These are phyloP conservation scores for Rhododendron mucronatum DNA, from an alignment of 148 eudicot genomes.

Conservation along the genomic window DNA sequence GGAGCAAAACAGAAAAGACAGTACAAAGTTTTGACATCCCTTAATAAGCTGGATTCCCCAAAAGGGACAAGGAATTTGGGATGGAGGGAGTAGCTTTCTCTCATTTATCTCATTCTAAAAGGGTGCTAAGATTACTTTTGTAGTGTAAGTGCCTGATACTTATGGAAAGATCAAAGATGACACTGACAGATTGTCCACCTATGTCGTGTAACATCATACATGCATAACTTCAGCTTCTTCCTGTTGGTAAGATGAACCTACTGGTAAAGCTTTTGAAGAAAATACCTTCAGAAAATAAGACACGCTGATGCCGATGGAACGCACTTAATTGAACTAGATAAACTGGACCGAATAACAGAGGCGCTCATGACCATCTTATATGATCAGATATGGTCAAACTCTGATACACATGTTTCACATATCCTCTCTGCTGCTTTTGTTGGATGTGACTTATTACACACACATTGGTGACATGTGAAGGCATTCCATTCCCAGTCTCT, in stretches of 20 bases:
- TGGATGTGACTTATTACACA: not conserved
- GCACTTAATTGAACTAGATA: not conserved
- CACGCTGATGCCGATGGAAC: not conserved
- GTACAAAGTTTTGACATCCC: too few relatives aligned
- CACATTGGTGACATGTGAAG: not conserved
- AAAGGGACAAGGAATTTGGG: too few relatives aligned
- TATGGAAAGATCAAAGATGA: not conserved
- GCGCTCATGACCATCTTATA: not conserved
- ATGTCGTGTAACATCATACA: not conserved
- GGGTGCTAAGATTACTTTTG: not conserved
- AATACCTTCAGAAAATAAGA: not conserved
- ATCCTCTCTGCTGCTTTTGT: not conserved
- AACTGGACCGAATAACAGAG: not conserved
- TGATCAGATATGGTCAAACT: not conserved
- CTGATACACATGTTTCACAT: not conserved
- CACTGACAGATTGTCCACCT: not conserved
- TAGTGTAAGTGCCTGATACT: not conserved
- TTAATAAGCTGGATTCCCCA: too few relatives aligned
- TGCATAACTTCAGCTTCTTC: not conserved
- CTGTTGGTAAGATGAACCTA: not conserved
- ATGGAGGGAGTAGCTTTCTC: not conserved
- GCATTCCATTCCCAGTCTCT: not conserved
- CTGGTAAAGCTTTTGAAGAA: not conserved
- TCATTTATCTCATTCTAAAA: not conserved
- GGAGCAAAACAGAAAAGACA: too few relatives aligned